Base-by-base conservation (phyloP, 305 asterid genomes). In the Striga hermonthica region DNA sequence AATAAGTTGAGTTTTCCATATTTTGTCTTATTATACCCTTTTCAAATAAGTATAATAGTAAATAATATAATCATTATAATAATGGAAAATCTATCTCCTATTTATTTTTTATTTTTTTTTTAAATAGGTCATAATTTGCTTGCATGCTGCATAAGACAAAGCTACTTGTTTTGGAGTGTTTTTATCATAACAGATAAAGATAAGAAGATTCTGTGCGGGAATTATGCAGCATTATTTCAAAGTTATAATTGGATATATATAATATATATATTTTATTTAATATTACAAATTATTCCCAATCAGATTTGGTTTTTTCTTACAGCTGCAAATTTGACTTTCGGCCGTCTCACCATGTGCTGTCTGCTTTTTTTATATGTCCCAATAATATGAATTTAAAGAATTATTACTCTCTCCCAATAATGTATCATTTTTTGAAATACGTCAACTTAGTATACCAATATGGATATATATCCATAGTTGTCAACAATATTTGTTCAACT, bases 331-430 rank as follows among this genome's bases (percentile, higher is more conserved):
- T 57, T 50, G 60, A 63, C 77, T 67, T 73, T 73, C 75, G 80
- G 80, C 78, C 68, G 45, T 70, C 48, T 62, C 57, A 57, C 68
- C 58, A 74, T 60, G 70, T 73, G 77, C 31, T 55, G 74, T 47
- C 72, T 64, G 58, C 75, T 44, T 76, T 73, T 34, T 22, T 28
- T 54, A 62, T 57, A 34, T 22, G 31, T 22, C 31, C 37, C 48
- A 40, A 14, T 60, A 10, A 61, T 22, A 65, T 62, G 62, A 43
- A 64, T 67, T 75, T 57, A 31, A 64, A 49, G 65, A 28, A 49
- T 71, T 34, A 22, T 22, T n/a, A n/a, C n/a, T n/a, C n/a, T n/a
- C n/a, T n/a, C n/a, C n/a, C n/a, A n/a, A n/a, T 22, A 22, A 22
- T 22, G 31, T 22, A 22, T 22, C 31, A 22, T 2, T 22, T 22